Conservation (phyloP, 1,139 yeast genomes). For the Kodamaea ohmeri region DNA sequence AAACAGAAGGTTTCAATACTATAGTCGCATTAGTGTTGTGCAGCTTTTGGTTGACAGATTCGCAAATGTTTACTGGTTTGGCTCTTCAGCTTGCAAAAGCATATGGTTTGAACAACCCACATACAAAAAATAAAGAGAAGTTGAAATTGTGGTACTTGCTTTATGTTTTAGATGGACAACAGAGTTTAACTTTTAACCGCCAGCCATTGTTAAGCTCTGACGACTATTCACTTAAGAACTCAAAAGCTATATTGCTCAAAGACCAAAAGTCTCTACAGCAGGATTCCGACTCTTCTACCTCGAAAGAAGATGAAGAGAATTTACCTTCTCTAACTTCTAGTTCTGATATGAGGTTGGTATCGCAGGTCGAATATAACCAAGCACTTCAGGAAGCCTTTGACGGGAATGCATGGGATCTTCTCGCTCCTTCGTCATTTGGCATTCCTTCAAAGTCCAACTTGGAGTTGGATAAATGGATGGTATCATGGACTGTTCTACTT, state of each 20-base stretch:
- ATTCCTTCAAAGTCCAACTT: slow-evolving; percentile 66
- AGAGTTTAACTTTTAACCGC: slow-evolving; percentile 58
- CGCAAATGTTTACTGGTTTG: slow-evolving; percentile 64
- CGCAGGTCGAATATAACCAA: slow-evolving; percentile 71
- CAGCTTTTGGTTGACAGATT: slow-evolving; percentile 67
- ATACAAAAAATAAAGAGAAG: slow-evolving; percentile 36
- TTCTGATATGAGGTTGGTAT: slow-evolving; percentile 59
- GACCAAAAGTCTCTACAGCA: slow-evolving; percentile 8
- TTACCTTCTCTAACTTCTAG: slow-evolving; percentile 5
- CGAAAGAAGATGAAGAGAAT: slow-evolving; percentile 6
- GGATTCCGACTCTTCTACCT: neutral
- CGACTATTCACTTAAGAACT: slow-evolving; percentile 44
- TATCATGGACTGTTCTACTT: slow-evolving; percentile 69
- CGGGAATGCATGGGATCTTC: slow-evolving; percentile 61
- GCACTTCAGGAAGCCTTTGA: slow-evolving; percentile 59
- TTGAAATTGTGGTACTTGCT: slow-evolving; percentile 65
- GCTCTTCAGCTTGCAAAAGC: slow-evolving; percentile 65
- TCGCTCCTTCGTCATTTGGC: slow-evolving; percentile 61
- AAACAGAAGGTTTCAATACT: slow-evolving; percentile 55
- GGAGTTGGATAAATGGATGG: slow-evolving; percentile 77
- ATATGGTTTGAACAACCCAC: slow-evolving; percentile 46
- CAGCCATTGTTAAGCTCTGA: slow-evolving; percentile 51
- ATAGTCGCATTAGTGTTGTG: slow-evolving; percentile 63
- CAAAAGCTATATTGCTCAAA: slow-evolving; percentile 34
- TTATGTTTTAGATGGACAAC: slow-evolving; percentile 70